Percentiles rank a stretch among this genome's conserved stretches.
phyloP scores from a whole-genome alignment of 192 early-diverging fungal genomes.

The Entomortierella beljakovae region DNA sequence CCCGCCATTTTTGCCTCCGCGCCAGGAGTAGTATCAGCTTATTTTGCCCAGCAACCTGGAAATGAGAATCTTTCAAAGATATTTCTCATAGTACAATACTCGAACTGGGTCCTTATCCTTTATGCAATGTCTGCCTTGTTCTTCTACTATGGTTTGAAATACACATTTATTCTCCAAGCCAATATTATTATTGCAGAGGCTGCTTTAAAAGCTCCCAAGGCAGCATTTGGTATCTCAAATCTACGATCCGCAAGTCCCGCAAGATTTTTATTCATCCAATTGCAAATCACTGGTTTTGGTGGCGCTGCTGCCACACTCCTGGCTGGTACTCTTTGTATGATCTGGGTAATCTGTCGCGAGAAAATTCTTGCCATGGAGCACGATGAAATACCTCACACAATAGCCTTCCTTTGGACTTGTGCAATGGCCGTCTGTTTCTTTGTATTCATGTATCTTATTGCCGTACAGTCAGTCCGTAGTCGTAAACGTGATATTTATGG shows the following conservation, averaged over 20 bases:
- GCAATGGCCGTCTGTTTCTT: constrained; percentile 35
- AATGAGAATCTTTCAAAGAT: constrained; percentile 14
- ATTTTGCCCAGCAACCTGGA: constrained; percentile 26
- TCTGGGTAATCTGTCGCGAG: constrained; percentile 34
- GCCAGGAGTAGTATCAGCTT: constrained; percentile 33
- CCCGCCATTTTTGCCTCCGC: constrained; percentile 34
- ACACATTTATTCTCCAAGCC: constrained; percentile 50
- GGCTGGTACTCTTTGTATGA: constrained; percentile 44
- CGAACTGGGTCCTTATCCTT: constrained; percentile 49
- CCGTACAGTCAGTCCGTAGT: constrained; percentile 39
- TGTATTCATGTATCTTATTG: constrained; percentile 36
- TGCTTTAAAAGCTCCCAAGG: constrained; percentile 33
- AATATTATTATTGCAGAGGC: constrained; percentile 51
- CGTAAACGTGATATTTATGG: constrained; percentile 27
- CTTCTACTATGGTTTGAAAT: constrained; percentile 55
- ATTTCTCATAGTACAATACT: constrained; percentile 35
- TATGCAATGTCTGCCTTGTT: constrained; percentile 52
- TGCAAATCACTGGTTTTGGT: constrained; percentile 49
- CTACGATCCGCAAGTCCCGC: constrained; percentile 40
- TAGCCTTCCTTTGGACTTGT: constrained; percentile 53
- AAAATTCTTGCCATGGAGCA: constrained; percentile 21
- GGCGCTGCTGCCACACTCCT: constrained; percentile 27
- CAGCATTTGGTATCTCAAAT: constrained; percentile 46
- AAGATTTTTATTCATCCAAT: constrained; percentile 44
- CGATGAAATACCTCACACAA: constrained; percentile 33